Conservation (phyloP, 768 basidiomycete genomes). For the Pleurotus ostreatus region DNA sequence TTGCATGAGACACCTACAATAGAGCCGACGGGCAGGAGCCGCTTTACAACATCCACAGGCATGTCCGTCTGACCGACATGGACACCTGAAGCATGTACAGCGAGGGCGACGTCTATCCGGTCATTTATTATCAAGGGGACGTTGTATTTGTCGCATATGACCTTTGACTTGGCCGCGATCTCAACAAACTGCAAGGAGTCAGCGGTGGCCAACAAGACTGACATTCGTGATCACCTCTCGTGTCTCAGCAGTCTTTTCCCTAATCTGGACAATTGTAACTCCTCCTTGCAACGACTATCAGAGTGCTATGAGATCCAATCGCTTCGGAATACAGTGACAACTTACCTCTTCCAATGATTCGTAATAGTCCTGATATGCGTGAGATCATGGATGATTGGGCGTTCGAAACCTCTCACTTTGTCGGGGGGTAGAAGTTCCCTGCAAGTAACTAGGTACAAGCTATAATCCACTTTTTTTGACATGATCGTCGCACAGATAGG, state of each 20-base stretch:
- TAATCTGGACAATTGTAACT: conserved; percentile 84
- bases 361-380: conserved; percentile 51
- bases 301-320: neutral
- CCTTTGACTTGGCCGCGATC: conserved; percentile 66
- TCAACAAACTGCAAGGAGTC: conserved; percentile 58
- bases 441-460: conserved; percentile 86
- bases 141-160: conserved; percentile 67
- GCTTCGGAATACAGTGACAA: conserved; percentile 4
- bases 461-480: conserved; percentile 44
- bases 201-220: neutral
- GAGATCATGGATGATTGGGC: neutral
- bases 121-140: conserved; percentile 88
- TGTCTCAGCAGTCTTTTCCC: conserved; percentile 83
- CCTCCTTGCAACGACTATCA: conserved; percentile 76
- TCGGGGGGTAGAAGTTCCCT: conserved; percentile 70
- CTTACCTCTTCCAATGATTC: conserved; percentile 71
- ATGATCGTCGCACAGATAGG: too few species aligned
- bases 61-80: conserved; percentile 91
- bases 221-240: conserved; percentile 52
- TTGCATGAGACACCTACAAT: conserved; percentile 84
- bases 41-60: conserved; percentile 60
- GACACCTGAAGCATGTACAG: conserved; percentile 71
- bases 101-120: conserved; percentile 82
- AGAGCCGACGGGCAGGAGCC: conserved; percentile 60
- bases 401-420: conserved; percentile 43